These are phyloP conservation scores for Ceratonia siliqua DNA, from an alignment of 306 rosid species.

Conservation along the genomic window DNA sequence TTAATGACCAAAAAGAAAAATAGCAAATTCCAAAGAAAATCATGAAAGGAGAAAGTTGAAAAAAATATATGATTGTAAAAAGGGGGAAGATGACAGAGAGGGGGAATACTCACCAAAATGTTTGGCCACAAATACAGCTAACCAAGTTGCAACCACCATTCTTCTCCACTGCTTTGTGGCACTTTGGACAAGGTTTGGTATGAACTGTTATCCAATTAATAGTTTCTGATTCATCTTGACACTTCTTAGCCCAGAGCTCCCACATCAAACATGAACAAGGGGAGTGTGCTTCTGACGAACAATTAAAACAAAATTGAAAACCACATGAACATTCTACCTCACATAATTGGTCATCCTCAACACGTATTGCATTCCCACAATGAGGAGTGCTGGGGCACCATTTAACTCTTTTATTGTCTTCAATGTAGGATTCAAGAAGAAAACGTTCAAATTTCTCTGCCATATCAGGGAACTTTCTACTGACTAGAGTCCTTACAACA, in stretches of 20 bases:
- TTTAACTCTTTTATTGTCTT: slow-evolving; percentile 87
- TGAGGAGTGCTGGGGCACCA: slow-evolving; percentile 98
- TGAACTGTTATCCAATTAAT: slow-evolving; percentile 98
- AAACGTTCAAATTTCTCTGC: slow-evolving; percentile 92
- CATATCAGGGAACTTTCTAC: slow-evolving; percentile 59
- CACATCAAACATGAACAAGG: slow-evolving; percentile 97
- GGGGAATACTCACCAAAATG: slow-evolving; percentile 74
- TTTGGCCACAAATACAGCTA: slow-evolving; percentile 91
- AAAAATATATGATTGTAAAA: neutral
- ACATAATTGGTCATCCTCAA: slow-evolving; percentile 75
- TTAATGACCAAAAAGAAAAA: neutral
- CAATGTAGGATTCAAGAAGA: slow-evolving; percentile 94
- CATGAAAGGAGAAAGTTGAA: slow-evolving; percentile 7
- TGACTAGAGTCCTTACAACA: slow-evolving; percentile 65
- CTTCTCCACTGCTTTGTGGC: slow-evolving; percentile 96
- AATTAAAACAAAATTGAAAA: slow-evolving; percentile 82
- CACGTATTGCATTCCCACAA: slow-evolving; percentile 93
- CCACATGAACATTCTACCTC: slow-evolving; percentile 98
- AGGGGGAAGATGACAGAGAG: neutral
- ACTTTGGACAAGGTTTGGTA: slow-evolving; percentile 94
- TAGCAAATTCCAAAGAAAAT: slow-evolving; percentile 1
- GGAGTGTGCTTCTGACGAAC: slow-evolving; percentile 85
- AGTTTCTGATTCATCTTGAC: slow-evolving; percentile 95
- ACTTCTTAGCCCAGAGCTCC: slow-evolving; percentile 93
- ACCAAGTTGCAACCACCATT: slow-evolving; percentile 99